phyloP scores from a whole-genome alignment of 441 rosid species.

The Bocquillonia castaneifolia region DNA sequence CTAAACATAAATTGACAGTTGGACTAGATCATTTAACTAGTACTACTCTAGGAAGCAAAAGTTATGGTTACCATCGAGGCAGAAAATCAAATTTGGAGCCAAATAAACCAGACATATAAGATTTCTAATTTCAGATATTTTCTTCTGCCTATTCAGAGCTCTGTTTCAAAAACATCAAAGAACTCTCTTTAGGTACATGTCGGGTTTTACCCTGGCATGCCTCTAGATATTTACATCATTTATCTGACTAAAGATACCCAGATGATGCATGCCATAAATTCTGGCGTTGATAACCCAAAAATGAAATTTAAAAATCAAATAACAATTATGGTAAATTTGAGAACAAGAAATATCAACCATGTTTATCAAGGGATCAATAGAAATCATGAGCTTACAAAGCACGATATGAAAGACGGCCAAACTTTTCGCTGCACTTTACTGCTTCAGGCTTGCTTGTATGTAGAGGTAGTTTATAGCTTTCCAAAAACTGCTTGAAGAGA shows the following conservation, averaged over 20 bases:
- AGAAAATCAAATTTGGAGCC: background rate
- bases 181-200: too few relatives aligned
- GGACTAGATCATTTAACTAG: background rate
- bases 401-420: constrained; percentile 62
- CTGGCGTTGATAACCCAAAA: background rate
- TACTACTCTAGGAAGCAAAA: background rate
- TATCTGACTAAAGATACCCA: background rate
- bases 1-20: background rate
- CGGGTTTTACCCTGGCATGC: background rate
- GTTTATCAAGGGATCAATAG: background rate
- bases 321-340: background rate
- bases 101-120: background rate
- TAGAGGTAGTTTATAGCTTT: constrained; percentile 71
- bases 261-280: background rate
- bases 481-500: constrained; percentile 62
- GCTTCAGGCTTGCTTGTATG: constrained; percentile 31
- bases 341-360: background rate
- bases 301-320: background rate
- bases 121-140: background rate
- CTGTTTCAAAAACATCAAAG: background rate
- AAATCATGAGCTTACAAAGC: constrained; percentile 60
- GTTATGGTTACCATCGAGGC: background rate
- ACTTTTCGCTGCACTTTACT: constrained; percentile 34
- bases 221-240: background rate
- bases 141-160: background rate